phyloP scores from a whole-genome alignment of 768 basidiomycete genomes.

The Collybia sordida region DNA sequence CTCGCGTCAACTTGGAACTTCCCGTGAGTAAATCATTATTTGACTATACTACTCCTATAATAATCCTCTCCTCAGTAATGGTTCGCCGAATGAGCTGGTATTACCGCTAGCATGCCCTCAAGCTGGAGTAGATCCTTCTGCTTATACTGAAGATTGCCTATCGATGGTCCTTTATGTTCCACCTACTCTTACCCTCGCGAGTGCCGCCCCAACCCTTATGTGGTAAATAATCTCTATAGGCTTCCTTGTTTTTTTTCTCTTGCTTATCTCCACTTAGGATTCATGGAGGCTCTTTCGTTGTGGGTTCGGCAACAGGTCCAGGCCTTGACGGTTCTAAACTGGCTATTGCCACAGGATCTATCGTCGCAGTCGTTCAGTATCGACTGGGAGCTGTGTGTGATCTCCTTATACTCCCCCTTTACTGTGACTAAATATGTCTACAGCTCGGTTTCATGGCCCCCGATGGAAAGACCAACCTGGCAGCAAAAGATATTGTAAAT shows the following conservation, averaged over 20 bases:
- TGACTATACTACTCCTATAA: constrained; percentile 4
- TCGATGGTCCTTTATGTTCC: constrained; percentile 78
- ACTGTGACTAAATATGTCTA: constrained; percentile 8
- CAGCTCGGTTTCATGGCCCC: constrained; percentile 80
- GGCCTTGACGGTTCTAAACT: constrained; percentile 79
- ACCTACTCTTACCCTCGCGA: constrained; percentile 29
- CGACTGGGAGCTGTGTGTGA: constrained; percentile 73
- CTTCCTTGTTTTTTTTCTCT: not conserved
- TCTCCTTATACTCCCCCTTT: not conserved
- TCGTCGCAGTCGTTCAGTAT: constrained; percentile 84
- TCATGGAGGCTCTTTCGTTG: constrained; percentile 81
- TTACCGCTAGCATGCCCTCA: constrained; percentile 79
- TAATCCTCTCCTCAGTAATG: constrained; percentile 36
- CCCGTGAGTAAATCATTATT: constrained; percentile 47
- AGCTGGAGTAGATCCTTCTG: constrained; percentile 43
- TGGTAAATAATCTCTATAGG: constrained; percentile 43
- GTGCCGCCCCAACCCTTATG: constrained; percentile 50
- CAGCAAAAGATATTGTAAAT: constrained; percentile 64
- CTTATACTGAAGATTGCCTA: constrained; percentile 76
- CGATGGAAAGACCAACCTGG: constrained; percentile 68
- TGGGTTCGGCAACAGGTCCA: constrained; percentile 68
- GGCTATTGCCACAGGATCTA: constrained; percentile 66
- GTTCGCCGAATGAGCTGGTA: constrained; percentile 45
- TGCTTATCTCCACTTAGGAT: constrained; percentile 46
- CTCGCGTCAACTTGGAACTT: constrained; percentile 56